Conservation (phyloP, 805 yeast genomes). For the Barnettozyma salicaria region DNA sequence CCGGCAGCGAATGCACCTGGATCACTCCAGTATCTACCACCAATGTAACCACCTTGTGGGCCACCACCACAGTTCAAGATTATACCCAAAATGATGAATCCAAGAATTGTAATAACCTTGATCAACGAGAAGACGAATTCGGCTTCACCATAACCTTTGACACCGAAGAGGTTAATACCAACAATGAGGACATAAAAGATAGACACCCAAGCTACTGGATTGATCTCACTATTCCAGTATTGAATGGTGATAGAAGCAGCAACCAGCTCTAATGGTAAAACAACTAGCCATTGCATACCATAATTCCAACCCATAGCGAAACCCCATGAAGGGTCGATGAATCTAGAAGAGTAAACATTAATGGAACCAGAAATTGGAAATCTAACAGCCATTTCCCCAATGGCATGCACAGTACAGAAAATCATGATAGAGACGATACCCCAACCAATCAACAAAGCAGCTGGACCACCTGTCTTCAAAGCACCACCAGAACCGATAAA, state of each 20-base stretch:
- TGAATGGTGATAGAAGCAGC: conserved; percentile 50
- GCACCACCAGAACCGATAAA: conserved; percentile 69
- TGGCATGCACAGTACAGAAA: conserved; percentile 45
- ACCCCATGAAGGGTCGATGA: conserved; percentile 54
- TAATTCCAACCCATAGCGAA: conserved; percentile 57
- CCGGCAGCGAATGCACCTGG: conserved; percentile 63
- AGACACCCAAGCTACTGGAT: conserved; percentile 44
- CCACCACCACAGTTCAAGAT: conserved; percentile 59
- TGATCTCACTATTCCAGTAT: conserved; percentile 41
- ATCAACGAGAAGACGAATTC: conserved; percentile 58
- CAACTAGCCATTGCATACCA: conserved; percentile 45
- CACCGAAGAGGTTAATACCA: conserved; percentile 46
- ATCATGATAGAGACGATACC: conserved; percentile 43
- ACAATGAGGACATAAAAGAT: conserved; percentile 42
- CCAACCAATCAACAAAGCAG: conserved; percentile 37
- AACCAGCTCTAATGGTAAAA: conserved; percentile 45
- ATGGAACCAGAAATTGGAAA: conserved; percentile 66
- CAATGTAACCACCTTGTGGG: conserved; percentile 40
- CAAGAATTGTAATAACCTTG: conserved; percentile 61
- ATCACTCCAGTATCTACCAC: conserved; percentile 39
- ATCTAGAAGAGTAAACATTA: conserved; percentile 50
- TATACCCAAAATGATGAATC: conserved; percentile 51
- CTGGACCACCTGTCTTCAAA: conserved; percentile 60
- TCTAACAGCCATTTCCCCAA: conserved; percentile 57
- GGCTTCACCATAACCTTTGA: conserved; percentile 47